A percentile compares a stretch with the other conserved stretches of the same genome.
Conservation (phyloP, 2,329 filamentous ascomycete species). For the Fusarium fujikuroi region DNA sequence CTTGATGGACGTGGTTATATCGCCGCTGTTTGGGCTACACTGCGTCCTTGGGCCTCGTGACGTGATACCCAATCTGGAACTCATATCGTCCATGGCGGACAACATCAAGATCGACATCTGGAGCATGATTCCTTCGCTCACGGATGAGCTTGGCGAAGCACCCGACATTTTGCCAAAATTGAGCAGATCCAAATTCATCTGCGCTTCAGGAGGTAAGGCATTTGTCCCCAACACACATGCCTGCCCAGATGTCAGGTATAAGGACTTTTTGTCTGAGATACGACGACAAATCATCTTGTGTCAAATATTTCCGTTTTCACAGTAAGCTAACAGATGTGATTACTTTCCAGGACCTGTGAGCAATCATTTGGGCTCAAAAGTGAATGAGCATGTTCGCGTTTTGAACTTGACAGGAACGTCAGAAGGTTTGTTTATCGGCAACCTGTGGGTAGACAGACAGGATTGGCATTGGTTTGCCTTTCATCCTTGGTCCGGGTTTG, state of each 20-base stretch:
- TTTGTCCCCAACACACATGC: not conserved
- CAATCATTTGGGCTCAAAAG: conserved; percentile 41
- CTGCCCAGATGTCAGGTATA: no score
- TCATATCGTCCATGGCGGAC: conserved; percentile 49
- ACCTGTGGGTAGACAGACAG: conserved; percentile 40
- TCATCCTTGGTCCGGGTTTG: conserved; percentile 49
- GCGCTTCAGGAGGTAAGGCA: conserved; percentile 39
- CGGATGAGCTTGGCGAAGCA: conserved; percentile 49
- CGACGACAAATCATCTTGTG: not conserved
- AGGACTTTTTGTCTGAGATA: no score
- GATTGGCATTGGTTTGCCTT: conserved; percentile 50
- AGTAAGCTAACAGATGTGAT: not conserved
- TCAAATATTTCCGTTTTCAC: accelerated
- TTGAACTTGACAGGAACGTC: conserved; percentile 50
- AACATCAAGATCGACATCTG: conserved; percentile 52
- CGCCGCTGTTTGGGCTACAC: conserved; percentile 49
- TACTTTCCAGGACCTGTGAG: conserved; percentile 40
- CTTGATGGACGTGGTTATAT: conserved; percentile 54
- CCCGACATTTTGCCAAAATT: conserved; percentile 48
- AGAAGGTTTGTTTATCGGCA: conserved; percentile 50
- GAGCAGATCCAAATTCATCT: conserved; percentile 48
- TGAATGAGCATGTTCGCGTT: conserved; percentile 47
- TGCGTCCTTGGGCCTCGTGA: conserved; percentile 51
- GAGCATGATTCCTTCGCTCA: conserved; percentile 52
- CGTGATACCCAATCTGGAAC: conserved; percentile 50